These are phyloP conservation scores for Fusarium fujikuroi DNA, from an alignment of 2,329 filamentous ascomycete species.

Conservation along the genomic window DNA sequence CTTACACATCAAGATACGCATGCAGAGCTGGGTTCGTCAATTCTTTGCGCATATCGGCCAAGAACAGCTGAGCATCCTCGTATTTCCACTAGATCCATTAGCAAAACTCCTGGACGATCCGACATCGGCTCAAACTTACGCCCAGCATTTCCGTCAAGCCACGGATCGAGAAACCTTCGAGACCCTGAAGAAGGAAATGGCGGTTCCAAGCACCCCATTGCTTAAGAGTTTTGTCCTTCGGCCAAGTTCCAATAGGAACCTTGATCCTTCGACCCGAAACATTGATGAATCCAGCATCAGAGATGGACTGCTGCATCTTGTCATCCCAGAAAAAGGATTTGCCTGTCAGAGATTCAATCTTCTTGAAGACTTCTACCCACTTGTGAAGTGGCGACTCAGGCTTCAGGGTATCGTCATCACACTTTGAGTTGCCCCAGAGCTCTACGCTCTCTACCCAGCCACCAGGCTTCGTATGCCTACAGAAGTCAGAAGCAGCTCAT, in stretches of 20 bases:
- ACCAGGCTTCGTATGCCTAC: conserved; percentile 25
- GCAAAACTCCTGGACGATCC: accelerated
- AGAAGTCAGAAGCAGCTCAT: conserved; percentile 45
- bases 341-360: conserved; percentile 16
- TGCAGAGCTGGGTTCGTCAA: conserved; percentile 22
- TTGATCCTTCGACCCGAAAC: conserved; percentile 34
- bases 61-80: conserved; percentile 31
- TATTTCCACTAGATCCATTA: conserved; percentile 15
- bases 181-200: conserved; percentile 36
- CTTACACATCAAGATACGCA: conserved; percentile 30
- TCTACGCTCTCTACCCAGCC: conserved; percentile 38
- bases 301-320: conserved; percentile 18
- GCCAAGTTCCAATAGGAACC: conserved; percentile 43
- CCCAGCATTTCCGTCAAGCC: conserved; percentile 32
- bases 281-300: conserved; percentile 34
- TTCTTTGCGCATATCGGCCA: conserved; percentile 29
- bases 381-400: conserved; percentile 10
- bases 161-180: conserved; percentile 42
- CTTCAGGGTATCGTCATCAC: conserved; percentile 43
- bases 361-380: conserved; percentile 15
- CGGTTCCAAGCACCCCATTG: conserved; percentile 43
- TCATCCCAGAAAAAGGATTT: conserved; percentile 28
- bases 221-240: conserved; percentile 45
- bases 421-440: conserved; percentile 30
- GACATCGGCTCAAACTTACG: neutral